Evolutionary conservation across 2,329 filamentous ascomycete species (phyloP).

Genomic region (Ceratocystis cacaofunesta): DNA sequence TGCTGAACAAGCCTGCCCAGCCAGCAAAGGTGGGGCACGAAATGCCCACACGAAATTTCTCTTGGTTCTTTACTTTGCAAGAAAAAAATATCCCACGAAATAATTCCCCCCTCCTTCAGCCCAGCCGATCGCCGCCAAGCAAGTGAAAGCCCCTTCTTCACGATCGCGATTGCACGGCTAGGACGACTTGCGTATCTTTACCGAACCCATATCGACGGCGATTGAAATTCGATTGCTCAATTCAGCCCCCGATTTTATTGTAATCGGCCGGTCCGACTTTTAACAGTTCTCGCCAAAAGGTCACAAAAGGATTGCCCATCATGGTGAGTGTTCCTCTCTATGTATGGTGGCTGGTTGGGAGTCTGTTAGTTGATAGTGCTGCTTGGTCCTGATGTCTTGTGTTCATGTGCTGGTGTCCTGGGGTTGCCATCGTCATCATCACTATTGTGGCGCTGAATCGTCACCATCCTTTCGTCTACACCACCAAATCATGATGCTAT

Average conservation of each 20-base stretch:
- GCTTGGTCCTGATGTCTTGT: neutral
- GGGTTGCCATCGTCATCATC: neutral
- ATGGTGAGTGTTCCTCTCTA: slow-evolving; percentile 20
- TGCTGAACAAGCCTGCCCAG: neutral
- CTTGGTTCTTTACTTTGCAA: neutral
- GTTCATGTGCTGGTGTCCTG: neutral
- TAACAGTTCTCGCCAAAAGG: slow-evolving; percentile 4
- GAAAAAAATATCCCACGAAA: slow-evolving; percentile 15
- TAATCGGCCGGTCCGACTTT: slow-evolving; percentile 13
- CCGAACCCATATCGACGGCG: neutral
- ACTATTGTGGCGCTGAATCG: neutral
- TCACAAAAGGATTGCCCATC: slow-evolving; percentile 21
- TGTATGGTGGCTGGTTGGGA: neutral
- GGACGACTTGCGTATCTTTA: slow-evolving; percentile 1
- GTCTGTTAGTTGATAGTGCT: neutral
- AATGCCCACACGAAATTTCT: slow-evolving; percentile 16
- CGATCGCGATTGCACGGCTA: slow-evolving; percentile 11
- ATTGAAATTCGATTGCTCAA: slow-evolving; percentile 6
- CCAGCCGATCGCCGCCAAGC: slow-evolving; percentile 8
- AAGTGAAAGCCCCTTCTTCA: slow-evolving; percentile 14
- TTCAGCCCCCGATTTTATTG: neutral
- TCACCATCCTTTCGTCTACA: neutral
- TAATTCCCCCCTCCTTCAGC: slow-evolving; percentile 9
- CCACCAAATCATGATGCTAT: neutral
- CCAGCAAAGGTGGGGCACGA: slow-evolving; percentile 5